Percentiles rank a stretch among this genome's conserved stretches.
Evolutionary conservation across 441 rosid genomes (phyloP).

Genomic region (Croton laevigatus): DNA sequence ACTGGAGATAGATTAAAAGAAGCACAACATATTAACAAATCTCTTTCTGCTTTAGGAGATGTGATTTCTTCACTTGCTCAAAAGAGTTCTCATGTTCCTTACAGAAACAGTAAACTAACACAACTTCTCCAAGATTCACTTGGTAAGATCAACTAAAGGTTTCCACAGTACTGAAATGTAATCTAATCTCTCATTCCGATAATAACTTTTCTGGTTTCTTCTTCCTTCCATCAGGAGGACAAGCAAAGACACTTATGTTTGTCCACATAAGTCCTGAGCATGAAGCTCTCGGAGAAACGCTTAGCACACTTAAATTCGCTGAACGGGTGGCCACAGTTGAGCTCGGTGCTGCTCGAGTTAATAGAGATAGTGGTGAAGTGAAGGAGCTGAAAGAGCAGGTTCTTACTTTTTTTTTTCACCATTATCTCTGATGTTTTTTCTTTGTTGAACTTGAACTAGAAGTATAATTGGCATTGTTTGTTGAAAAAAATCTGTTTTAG

Average conservation of each 20-base stretch:
- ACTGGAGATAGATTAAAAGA: constrained; percentile 85
- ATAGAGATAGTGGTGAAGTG: constrained; percentile 67
- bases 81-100: constrained; percentile 78
- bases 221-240: constrained; percentile 58
- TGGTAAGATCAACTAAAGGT: constrained; percentile 41
- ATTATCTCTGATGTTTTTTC: not conserved
- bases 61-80: constrained; percentile 83
- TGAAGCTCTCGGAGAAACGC: constrained; percentile 78
- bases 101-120: constrained; percentile 90
- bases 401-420: constrained; percentile 10
- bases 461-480: constrained; percentile 11
- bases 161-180: not conserved
- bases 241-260: constrained; percentile 93
- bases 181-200: not conserved
- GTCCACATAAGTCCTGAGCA: constrained; percentile 90
- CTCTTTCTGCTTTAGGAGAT: constrained; percentile 92
- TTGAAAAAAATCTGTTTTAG: constrained; percentile 33
- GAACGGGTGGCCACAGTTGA: constrained; percentile 91
- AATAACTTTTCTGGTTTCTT: constrained; percentile 5
- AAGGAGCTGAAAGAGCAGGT: constrained; percentile 94
- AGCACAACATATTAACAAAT: constrained; percentile 84
- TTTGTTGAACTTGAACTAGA: constrained; percentile 4
- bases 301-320: constrained; percentile 88
- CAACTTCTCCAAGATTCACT: constrained; percentile 90
- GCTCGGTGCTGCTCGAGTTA: constrained; percentile 85